Percentiles rank a stretch among this genome's conserved stretches.
These are phyloP conservation scores for Fusarium ramigenum DNA, from an alignment of 2,329 filamentous ascomycete species.

Conservation along the genomic window DNA sequence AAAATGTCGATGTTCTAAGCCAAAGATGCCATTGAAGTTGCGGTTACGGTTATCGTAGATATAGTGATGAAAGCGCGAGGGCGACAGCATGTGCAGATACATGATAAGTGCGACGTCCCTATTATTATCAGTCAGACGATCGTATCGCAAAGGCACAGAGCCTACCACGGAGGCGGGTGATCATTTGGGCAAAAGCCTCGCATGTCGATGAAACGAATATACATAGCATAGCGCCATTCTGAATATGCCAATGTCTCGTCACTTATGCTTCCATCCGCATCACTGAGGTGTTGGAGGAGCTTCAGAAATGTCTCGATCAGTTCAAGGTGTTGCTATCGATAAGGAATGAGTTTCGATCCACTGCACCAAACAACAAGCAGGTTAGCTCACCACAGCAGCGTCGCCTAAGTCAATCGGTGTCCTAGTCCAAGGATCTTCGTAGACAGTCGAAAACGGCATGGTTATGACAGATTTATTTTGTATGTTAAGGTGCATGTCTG, in stretches of 20 bases:
- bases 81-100: slow-evolving; percentile 7
- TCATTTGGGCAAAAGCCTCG: neutral
- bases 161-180: neutral
- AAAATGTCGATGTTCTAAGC: neutral
- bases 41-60: neutral
- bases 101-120: slow-evolving; percentile 12
- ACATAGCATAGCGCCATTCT: slow-evolving; percentile 7
- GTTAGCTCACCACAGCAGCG: neutral
- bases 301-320: neutral
- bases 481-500: too few species aligned
- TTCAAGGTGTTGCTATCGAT: neutral
- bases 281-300: neutral
- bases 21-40: neutral
- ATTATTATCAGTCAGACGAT: rapidly evolving
- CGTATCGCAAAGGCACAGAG: rapidly evolving
- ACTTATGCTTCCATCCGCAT: neutral
- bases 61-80: neutral
- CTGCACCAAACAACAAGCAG: neutral
- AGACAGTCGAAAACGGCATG: neutral
- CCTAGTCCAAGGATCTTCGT: neutral
- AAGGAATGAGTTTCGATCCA: neutral
- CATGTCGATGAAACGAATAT: neutral
- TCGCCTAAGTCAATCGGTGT: neutral
- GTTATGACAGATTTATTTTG: rapidly evolving
- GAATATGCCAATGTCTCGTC: slow-evolving; percentile 3